Conservation (phyloP, 2,329 filamentous ascomycete genomes). For the Colletotrichum tropicale region DNA sequence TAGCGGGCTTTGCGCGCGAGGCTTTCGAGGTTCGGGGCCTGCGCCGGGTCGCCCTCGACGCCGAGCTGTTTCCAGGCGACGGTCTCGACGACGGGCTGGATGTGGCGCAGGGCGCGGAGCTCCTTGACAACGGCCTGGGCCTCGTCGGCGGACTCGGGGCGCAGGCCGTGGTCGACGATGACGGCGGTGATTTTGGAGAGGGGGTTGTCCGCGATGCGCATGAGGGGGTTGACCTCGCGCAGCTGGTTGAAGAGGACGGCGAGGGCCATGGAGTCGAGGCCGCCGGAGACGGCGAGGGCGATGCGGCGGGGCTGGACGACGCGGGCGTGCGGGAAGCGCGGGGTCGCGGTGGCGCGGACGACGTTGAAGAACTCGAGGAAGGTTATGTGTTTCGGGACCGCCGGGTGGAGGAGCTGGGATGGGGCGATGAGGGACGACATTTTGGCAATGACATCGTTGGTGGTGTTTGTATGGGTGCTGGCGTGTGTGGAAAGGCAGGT, state of each 20-base stretch:
- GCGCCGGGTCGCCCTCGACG: conserved; percentile 29
- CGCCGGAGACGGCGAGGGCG: conserved; percentile 85
- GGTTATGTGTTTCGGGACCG: conserved; percentile 40
- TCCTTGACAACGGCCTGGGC: conserved; percentile 49
- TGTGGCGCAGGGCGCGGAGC: conserved; percentile 37
- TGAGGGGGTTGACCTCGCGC: conserved; percentile 32
- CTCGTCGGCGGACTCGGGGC: conserved; percentile 57
- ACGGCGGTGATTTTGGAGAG: conserved; percentile 45
- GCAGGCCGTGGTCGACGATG: conserved; percentile 63
- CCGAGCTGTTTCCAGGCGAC: conserved; percentile 56
- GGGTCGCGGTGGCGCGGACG: conserved; percentile 52
- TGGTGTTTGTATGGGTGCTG: neutral
- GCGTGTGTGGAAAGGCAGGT: neutral
- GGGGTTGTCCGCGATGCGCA: conserved; percentile 51
- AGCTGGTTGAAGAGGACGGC: conserved; percentile 71
- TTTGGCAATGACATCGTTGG: neutral
- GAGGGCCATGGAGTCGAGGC: conserved; percentile 97
- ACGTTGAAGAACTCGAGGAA: conserved; percentile 48
- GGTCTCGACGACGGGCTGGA: conserved; percentile 27
- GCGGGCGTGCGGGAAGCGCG: conserved; percentile 51
- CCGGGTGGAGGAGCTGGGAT: conserved; percentile 35
- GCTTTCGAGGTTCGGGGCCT: conserved; percentile 73
- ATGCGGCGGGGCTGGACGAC: conserved; percentile 40
- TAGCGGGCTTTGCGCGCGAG: conserved; percentile 78
- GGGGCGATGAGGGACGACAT: conserved; percentile 2